Percentiles rank a stretch among this genome's conserved stretches.
Conservation (phyloP, 2,329 filamentous ascomycete genomes). For the Diplodia seriata region DNA sequence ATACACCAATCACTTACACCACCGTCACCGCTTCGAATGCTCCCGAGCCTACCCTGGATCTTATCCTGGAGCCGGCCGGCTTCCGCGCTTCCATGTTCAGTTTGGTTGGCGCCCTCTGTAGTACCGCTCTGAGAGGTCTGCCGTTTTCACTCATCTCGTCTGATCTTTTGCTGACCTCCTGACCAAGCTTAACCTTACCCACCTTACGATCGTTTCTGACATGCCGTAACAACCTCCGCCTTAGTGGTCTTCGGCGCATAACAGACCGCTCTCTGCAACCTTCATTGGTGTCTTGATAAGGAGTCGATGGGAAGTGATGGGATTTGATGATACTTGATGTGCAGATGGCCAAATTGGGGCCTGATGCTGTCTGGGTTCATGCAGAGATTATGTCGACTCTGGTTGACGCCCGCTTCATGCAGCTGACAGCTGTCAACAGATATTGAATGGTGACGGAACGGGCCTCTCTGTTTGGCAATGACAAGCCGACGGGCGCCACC, state of each 20-base stretch:
- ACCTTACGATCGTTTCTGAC: neutral
- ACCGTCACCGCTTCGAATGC: neutral
- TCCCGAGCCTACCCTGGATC: neutral
- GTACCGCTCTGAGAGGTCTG: neutral
- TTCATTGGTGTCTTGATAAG: too few relatives aligned
- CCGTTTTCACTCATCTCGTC: neutral
- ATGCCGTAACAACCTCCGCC: neutral
- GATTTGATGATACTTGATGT: neutral
- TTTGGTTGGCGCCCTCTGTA: neutral
- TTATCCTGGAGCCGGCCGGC: neutral
- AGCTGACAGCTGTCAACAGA: neutral
- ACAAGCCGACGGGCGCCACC: neutral
- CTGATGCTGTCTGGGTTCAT: too few relatives aligned
- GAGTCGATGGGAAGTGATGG: too few relatives aligned
- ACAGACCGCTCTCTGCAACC: too few relatives aligned
- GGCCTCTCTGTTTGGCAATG: too few relatives aligned
- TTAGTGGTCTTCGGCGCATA: neutral
- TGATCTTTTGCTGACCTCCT: neutral
- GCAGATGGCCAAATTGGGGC: too few relatives aligned
- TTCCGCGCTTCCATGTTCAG: neutral
- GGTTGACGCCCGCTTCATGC: neutral
- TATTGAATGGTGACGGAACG: neutral
- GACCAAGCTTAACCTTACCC: neutral
- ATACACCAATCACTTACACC: neutral
- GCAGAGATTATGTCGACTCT: neutral